Evolutionary conservation across 2,329 filamentous ascomycete genomes (phyloP), one percentile per base, ranked within the genome.

Genomic region (Emergomyces pasteurianus): DNA sequence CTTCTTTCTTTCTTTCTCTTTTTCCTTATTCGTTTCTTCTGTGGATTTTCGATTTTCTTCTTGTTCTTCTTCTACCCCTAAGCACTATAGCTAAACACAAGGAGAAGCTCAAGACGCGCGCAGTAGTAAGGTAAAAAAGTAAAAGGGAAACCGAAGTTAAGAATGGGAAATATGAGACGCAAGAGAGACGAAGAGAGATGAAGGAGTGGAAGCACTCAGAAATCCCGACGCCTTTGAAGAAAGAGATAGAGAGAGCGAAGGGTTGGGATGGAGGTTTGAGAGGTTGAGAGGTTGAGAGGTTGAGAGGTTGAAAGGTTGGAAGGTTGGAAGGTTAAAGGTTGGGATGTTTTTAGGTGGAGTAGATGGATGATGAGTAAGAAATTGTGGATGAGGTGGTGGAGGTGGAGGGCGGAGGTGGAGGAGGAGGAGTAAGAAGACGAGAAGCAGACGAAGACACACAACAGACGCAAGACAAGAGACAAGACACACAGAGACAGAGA

Each of bases 161-260:
- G 60, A 63, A 31, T 6, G 31, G 34, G 21, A 52, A 23, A n/a
- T n/a, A n/a, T n/a, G 61, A 57, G 28, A 65, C 66, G 67, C 63
- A 60, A 60, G 63, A 49, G 58, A 65, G 64, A 58, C 60, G 63
- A 65, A 56, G 62, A 58, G 65, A 61, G 63, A 56, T 59, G 63
- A 60, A 64, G 60, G 63, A 65, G 66, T 53, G 59, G 66, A 68
- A 69, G 69, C 68, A 67, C 40, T 43, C 65, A 67, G 63, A 62
- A 64, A 64, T 63, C 62, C 64, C 65, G n/a, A 49, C 46, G 63
- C 58, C 62, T 23, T 60, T 57, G 58, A 63, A 50, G 52, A 63
- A 28, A 43, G 28, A 55, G 65, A 66, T 60, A 64, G 28, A 38
- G 34, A 59, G 26, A 60, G 60, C 36, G 23, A 58, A 18, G 50